phyloP scores from a whole-genome alignment of 1,284 basidiomycete species.

The Leccinum huronense region DNA sequence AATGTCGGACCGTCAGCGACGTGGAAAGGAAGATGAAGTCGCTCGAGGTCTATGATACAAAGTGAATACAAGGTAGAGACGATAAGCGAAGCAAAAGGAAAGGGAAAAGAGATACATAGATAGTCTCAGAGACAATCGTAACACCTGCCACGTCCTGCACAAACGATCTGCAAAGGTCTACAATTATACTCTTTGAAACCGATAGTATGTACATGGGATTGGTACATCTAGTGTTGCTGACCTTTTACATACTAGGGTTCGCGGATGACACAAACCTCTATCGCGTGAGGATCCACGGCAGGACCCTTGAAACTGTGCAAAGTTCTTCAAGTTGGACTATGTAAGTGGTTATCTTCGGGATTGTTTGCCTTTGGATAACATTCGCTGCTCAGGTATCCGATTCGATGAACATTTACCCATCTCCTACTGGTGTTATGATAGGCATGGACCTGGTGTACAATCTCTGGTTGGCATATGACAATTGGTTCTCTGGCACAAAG shows the following conservation, averaged over 20 bases:
- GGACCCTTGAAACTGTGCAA: conserved; percentile 86
- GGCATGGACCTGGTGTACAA: conserved; percentile 96
- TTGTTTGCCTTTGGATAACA: conserved; percentile 7
- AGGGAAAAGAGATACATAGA: too few species aligned
- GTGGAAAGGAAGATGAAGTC: too few species aligned
- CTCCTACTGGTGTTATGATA: conserved; percentile 97
- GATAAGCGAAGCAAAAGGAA: too few species aligned
- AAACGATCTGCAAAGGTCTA: conserved; percentile 99
- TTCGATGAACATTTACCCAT: conserved; percentile 97
- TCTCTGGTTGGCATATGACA: conserved; percentile 98
- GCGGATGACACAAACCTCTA: conserved; percentile 99
- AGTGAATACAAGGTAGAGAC: too few species aligned
- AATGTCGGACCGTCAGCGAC: too few species aligned
- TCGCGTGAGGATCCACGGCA: conserved; percentile 95
- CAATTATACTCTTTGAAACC: conserved; percentile 99
- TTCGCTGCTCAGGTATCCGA: conserved; percentile 67
- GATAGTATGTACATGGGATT: conserved; percentile 56
- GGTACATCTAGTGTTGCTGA: conserved; percentile 10
- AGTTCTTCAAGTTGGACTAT: too few species aligned
- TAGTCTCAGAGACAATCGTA: too few species aligned
- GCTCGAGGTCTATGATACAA: too few species aligned
- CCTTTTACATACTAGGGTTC: conserved; percentile 60
- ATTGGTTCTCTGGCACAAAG: conserved; percentile 99
- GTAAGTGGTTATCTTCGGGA: too few species aligned
- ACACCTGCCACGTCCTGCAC: conserved; percentile 92